Percentiles rank a stretch among this genome's conserved stretches.
These are phyloP conservation scores for Gynochthodes officinalis DNA, from an alignment of 257 asterid species.

Conservation along the genomic window DNA sequence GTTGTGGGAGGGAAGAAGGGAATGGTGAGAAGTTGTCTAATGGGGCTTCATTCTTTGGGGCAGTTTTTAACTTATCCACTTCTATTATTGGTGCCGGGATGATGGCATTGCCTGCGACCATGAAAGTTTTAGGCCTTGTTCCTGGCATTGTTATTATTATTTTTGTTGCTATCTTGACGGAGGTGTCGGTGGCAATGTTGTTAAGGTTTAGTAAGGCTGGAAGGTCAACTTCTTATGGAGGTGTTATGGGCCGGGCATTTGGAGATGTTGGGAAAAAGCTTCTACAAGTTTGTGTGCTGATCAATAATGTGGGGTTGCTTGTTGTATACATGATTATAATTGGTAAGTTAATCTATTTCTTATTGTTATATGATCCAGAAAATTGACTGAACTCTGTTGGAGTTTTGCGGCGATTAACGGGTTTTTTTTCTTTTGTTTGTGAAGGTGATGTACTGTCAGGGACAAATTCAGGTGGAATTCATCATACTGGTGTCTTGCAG, in stretches of 20 bases:
- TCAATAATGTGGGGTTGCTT: conserved; percentile 51
- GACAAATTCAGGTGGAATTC: conserved; percentile 39
- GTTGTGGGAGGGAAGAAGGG: conserved; percentile 8
- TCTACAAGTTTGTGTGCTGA: conserved; percentile 42
- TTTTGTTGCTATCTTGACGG: conserved; percentile 47
- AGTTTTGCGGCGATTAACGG: neutral
- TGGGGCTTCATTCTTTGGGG: conserved; percentile 61
- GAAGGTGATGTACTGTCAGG: conserved; percentile 68
- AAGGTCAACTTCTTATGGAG: conserved; percentile 45
- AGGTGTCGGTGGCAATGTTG: conserved; percentile 37
- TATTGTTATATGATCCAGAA: neutral
- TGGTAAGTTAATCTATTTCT: conserved; percentile 28
- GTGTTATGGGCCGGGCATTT: conserved; percentile 48
- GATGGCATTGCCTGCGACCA: conserved; percentile 66
- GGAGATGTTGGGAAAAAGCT: conserved; percentile 41
- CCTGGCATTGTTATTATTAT: conserved; percentile 42
- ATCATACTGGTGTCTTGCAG: conserved; percentile 52
- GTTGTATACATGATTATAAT: conserved; percentile 62
- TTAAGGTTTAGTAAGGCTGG: conserved; percentile 42
- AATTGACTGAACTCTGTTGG: neutral
- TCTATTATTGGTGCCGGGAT: conserved; percentile 69
- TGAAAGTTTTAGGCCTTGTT: conserved; percentile 61
- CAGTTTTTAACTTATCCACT: conserved; percentile 56
- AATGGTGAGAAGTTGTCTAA: conserved; percentile 21
- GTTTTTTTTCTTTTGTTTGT: neutral